Base-by-base conservation (phyloP, 768 basidiomycete species). In the Pholiota molesta region DNA sequence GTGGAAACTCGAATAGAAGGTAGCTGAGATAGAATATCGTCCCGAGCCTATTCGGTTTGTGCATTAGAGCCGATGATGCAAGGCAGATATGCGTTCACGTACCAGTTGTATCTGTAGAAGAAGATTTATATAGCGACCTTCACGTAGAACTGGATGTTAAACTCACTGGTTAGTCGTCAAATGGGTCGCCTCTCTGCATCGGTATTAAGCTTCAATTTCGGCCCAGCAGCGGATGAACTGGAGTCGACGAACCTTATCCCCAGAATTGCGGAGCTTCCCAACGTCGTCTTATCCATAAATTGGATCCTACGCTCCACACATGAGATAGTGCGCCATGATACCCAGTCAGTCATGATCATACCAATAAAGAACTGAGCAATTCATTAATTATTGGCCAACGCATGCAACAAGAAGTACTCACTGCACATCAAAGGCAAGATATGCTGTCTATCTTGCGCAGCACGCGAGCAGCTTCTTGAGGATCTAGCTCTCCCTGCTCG, bases 211-310 rank as follows among this genome's bases (percentile, higher is more conserved):
- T 31, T 23, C 44, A 5, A 37, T 14, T 10, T 16, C 39, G 11
- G 11, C 26, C 14, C 33, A 33, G 5, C 40, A 13, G 35, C 42
- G 29, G 33, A 21, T 29, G 5, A 14, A n/a, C n/a, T 11, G 31
- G 19, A 40, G 7, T 21, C 23, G 45, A 63, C 81, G 62, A 37
- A 88, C 90, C 77, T 75, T 67, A 91, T 91, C 1, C 90, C 90
- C 47, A 92, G 79, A 63, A 91, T 89, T 1, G 90, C 84, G 0
- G 88, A 68, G 61, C 80, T 84, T 1, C 88, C 89, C 3, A 91
- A 75, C 0, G 89, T 91, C 0, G 85, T 87, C 74, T 90, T 90
- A 64, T 91, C 90, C 86, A 90, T 90, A 62, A 86, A 90, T 69
- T 91, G 89, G n/a, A 91, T 81, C 83, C 89, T 86, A 61, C 19